phyloP scores from a whole-genome alignment of 441 rosid species.

The Gossypium aridum region DNA sequence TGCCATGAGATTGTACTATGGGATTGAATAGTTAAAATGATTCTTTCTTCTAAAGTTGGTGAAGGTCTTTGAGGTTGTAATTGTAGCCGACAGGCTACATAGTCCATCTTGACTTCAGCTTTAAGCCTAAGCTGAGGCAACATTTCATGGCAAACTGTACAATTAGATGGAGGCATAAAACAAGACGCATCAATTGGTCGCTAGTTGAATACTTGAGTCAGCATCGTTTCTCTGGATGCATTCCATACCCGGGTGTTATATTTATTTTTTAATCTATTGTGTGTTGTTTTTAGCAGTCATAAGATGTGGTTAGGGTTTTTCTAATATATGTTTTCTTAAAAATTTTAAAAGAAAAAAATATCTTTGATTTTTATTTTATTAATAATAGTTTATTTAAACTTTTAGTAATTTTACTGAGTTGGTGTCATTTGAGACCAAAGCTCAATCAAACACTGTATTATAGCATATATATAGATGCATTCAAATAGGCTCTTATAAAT shows the following conservation, averaged over 20 bases:
- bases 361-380: background rate
- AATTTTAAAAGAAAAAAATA: no score
- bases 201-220: background rate
- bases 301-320: background rate
- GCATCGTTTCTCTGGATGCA: background rate
- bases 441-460: background rate
- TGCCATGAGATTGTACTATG: background rate
- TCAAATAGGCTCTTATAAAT: conserved; percentile 3
- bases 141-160: background rate
- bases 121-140: background rate
- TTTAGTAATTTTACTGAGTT: background rate
- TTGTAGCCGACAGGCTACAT: background rate
- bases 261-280: no score
- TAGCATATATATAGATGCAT: background rate
- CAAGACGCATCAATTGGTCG: background rate
- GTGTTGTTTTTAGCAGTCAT: background rate
- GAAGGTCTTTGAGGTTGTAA: background rate
- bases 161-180: background rate
- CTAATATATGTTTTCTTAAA: background rate
- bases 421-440: background rate
- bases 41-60: background rate
- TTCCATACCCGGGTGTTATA: background rate
- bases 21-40: background rate
- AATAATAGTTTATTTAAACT: background rate
- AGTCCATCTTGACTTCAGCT: background rate